These are phyloP conservation scores for Porphyra umbilicalis DNA, from an alignment of 31 red algal genomes.

Conservation along the genomic window DNA sequence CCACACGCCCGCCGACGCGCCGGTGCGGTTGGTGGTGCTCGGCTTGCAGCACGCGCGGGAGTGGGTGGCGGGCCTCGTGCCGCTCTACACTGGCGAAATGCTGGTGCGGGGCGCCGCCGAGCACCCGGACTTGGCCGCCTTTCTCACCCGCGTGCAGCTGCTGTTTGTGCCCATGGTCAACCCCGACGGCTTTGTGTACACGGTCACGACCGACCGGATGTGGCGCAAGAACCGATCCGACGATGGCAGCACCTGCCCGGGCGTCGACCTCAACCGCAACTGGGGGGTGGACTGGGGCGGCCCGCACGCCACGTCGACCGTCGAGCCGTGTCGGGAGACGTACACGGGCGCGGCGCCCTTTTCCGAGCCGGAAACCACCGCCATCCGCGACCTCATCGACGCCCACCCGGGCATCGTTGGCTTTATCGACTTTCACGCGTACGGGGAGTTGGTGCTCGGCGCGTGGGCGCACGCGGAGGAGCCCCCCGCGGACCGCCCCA, in stretches of 20 bases:
- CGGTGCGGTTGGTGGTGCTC: constrained; percentile 12
- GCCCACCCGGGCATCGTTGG: not conserved
- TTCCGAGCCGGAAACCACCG: constrained; percentile 12
- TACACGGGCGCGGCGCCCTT: constrained; percentile 12
- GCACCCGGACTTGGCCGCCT: not conserved
- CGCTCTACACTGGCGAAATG: constrained; percentile 19
- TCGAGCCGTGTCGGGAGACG: not conserved
- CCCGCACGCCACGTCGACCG: not conserved
- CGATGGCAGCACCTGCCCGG: not conserved
- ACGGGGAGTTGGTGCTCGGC: constrained; percentile 20
- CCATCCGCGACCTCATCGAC: constrained; percentile 3
- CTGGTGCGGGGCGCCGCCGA: not conserved
- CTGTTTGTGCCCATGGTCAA: constrained; percentile 19
- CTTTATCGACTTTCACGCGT: constrained; percentile 30
- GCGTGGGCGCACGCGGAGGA: constrained; percentile 11
- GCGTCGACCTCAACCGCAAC: constrained; percentile 35
- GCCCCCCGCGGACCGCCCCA: not conserved
- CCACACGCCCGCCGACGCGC: not conserved
- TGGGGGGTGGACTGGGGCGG: constrained; percentile 10
- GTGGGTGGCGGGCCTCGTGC: constrained; percentile 17
- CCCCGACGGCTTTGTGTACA: constrained; percentile 28
- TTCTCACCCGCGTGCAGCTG: constrained; percentile 4
- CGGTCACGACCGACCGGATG: constrained; percentile 2
- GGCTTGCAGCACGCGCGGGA: constrained; percentile 41
- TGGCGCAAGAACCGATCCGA: constrained; percentile 19